phyloP scores from a whole-genome alignment of 1,139 yeast genomes.

The Candida gigantensis region DNA sequence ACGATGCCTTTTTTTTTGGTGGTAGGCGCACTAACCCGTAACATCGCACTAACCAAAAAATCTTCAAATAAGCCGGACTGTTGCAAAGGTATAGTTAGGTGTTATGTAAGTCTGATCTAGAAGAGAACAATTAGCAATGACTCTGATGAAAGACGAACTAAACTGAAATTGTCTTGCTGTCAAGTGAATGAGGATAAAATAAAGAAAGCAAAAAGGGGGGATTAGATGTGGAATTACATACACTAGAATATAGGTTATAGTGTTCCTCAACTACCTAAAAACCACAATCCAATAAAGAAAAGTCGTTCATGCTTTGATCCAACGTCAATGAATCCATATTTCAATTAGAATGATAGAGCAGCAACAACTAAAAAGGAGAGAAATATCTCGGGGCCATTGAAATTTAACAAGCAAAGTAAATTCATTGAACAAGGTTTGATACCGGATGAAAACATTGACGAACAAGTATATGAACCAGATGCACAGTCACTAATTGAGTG shows the following conservation, averaged over 20 bases:
- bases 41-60: too few relatives aligned
- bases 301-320: slow-evolving; percentile 44
- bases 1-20: too few relatives aligned
- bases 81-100: too few relatives aligned
- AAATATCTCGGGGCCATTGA: slow-evolving; percentile 36
- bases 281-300: slow-evolving; percentile 30
- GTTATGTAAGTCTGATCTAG: neutral
- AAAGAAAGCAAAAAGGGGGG: slow-evolving; percentile 32
- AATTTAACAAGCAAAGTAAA: slow-evolving; percentile 62
- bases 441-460: slow-evolving; percentile 52
- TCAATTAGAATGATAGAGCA: slow-evolving; percentile 40
- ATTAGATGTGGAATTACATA: slow-evolving; percentile 60
- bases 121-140: neutral
- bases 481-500: slow-evolving; percentile 70
- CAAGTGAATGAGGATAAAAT: slow-evolving; percentile 1
- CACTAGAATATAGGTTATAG: slow-evolving; percentile 38
- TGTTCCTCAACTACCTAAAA: slow-evolving; percentile 27
- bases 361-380: slow-evolving; percentile 23
- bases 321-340: slow-evolving; percentile 58
- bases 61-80: too few relatives aligned
- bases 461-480: slow-evolving; percentile 45
- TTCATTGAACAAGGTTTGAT: slow-evolving; percentile 53
- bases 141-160: slow-evolving; percentile 1
- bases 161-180: neutral
- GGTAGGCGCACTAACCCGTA: too few relatives aligned